These are phyloP conservation scores for Scenedesmus sp. DNA, from an alignment of 163 green algal species.

Conservation along the genomic window DNA sequence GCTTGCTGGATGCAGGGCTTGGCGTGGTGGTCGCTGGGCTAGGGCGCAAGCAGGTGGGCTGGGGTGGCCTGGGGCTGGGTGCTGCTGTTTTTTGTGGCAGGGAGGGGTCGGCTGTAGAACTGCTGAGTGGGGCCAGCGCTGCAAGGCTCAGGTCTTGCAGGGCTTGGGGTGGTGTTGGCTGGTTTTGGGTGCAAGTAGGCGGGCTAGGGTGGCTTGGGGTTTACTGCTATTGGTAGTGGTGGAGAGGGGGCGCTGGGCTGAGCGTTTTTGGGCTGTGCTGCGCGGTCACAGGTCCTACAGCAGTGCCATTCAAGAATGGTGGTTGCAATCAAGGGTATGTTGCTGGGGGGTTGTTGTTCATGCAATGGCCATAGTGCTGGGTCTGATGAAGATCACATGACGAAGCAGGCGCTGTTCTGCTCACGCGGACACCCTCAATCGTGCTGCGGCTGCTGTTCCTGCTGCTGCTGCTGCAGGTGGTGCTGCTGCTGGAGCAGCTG, in stretches of 20 bases:
- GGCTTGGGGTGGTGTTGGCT: too few species aligned
- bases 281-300: background rate
- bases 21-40: background rate
- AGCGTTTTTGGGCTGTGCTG: too few species aligned
- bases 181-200: too few species aligned
- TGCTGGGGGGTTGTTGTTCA: background rate
- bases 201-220: too few species aligned
- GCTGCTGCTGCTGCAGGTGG: background rate
- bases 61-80: background rate
- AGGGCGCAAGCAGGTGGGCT: constrained; percentile 11
- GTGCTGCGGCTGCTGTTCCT: background rate
- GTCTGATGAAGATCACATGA: background rate
- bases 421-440: background rate
- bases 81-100: too few species aligned
- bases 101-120: too few species aligned
- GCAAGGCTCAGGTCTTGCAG: too few species aligned
- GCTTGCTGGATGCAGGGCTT: constrained; percentile 16
- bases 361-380: background rate
- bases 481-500: constrained; percentile 26
- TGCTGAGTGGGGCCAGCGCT: too few species aligned
- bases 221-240: too few species aligned
- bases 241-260: too few species aligned
- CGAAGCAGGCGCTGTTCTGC: background rate
- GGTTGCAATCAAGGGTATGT: background rate
- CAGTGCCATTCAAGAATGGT: background rate